Percentiles rank a stretch among this genome's conserved stretches.
phyloP scores from a whole-genome alignment of 495 filamentous ascomycete genomes.

The Lasiosphaeris hirsuta region DNA sequence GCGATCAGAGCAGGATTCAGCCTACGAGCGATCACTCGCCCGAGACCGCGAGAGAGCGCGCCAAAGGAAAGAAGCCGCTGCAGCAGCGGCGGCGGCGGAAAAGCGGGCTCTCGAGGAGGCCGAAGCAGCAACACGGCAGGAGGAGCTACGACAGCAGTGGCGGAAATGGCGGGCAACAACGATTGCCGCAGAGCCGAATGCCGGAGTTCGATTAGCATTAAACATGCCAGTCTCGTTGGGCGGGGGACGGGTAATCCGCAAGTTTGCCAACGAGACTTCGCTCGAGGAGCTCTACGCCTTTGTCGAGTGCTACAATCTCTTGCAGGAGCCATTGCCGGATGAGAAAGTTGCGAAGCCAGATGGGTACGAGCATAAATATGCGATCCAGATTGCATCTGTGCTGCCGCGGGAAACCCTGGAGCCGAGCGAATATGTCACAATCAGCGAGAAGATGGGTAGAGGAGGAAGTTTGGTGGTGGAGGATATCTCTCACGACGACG shows the following conservation, averaged over 20 bases:
- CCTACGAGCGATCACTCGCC: conserved; percentile 87
- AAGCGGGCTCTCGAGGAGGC: conserved; percentile 54
- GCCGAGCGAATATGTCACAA: conserved; percentile 57
- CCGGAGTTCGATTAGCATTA: conserved; percentile 73
- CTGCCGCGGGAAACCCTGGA: conserved; percentile 79
- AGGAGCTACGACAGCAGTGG: conserved; percentile 66
- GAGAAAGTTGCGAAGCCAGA: conserved; percentile 51
- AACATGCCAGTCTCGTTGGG: conserved; percentile 66
- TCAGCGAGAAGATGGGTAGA: conserved; percentile 70
- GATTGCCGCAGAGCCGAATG: conserved; percentile 64
- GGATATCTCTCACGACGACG: conserved; percentile 30
- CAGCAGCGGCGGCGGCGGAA: conserved; percentile 58
- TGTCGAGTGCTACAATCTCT: conserved; percentile 81
- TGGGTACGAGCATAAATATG: conserved; percentile 72
- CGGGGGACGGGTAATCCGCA: conserved; percentile 63
- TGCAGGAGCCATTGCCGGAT: conserved; percentile 39
- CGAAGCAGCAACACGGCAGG: conserved; percentile 57
- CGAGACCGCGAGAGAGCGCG: conserved; percentile 79
- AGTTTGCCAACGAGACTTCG: conserved; percentile 59
- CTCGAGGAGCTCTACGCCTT: conserved; percentile 94
- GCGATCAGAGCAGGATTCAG: conserved; percentile 79
- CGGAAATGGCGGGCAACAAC: conserved; percentile 70
- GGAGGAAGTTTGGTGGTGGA: conserved; percentile 91
- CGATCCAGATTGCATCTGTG: conserved; percentile 74
- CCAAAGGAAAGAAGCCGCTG: conserved; percentile 69